Evolutionary conservation across 441 rosid species (phyloP), one percentile per base, ranked within the genome.

Genomic region (Croton laevigatus): DNA sequence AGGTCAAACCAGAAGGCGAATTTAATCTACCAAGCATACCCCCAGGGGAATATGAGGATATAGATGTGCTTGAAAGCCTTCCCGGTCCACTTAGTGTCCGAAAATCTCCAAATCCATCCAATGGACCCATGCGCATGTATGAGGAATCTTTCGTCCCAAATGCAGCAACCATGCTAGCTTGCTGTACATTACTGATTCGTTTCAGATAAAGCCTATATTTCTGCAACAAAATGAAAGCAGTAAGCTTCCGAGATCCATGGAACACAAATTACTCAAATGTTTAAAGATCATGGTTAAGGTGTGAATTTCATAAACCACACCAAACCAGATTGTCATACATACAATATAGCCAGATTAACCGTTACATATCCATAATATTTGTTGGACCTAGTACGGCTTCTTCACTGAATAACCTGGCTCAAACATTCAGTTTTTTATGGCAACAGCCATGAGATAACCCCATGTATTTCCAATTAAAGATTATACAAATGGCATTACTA

Each of bases 131-230:
- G 1, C 71, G 84, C 77, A 80, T 58, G 82, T 80, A 90, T 61
- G 92, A 76, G 37, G 91, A 63, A 57, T 91, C 95, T 79, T 80
- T 88, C 65, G 80, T 60, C 32, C 91, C 96, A 42, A 78, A 84
- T 62, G 82, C 76, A 49, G 85, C 81, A 70, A 68, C 86, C 81
- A 83, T 76, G 71, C 69, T 79, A 49, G 66, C 86, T 77, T 86
- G 86, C 75, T 87, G 82, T 66, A 72, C 83, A 67, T 37, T 69
- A 71, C 89, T 84, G 66, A 86, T 48, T 78, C 86, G 86, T 81
- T 88, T 96, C 77, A 96, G 84, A 84, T 86, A 90, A 14, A 91
- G 87, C 83, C 99, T 86, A 69, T 87, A 96, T 73, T 96, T 96
- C 99, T 96, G 96, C 72, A 78, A 61, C 58, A 78, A 72, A 67